Conservation (phyloP, 306 rosid genomes). For the Quercus variabilis region DNA sequence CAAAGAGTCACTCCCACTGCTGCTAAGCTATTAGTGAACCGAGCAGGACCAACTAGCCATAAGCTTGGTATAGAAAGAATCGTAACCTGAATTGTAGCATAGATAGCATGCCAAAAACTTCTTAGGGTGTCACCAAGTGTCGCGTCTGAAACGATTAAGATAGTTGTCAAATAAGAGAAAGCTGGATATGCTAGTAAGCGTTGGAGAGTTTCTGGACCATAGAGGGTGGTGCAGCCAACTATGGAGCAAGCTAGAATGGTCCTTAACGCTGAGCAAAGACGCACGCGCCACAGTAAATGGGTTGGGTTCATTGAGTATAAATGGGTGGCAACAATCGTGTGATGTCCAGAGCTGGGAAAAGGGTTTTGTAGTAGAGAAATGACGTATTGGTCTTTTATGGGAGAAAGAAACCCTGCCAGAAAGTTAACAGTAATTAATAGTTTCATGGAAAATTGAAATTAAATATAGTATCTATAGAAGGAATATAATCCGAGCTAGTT, state of each 20-base stretch:
- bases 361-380: too few relatives aligned
- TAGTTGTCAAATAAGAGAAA: conserved; percentile 55
- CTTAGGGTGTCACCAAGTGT: conserved; percentile 62
- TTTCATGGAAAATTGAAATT: too few relatives aligned
- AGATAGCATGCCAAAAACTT: conserved; percentile 51
- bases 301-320: too few relatives aligned
- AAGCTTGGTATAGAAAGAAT: conserved; percentile 30
- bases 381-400: too few relatives aligned
- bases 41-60: conserved; percentile 41
- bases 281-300: conserved; percentile 29
- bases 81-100: conserved; percentile 43
- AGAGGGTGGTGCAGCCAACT: conserved; percentile 47
- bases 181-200: conserved; percentile 49
- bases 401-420: too few relatives aligned
- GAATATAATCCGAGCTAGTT: too few relatives aligned
- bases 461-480: too few relatives aligned
- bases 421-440: too few relatives aligned
- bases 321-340: too few relatives aligned
- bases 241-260: conserved; percentile 67
- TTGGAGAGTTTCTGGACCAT: conserved; percentile 40
- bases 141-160: conserved; percentile 54
- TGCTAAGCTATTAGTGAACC: conserved; percentile 24
- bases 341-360: too few relatives aligned
- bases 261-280: conserved; percentile 50
- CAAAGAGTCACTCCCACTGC: conserved; percentile 34